Percentiles rank a stretch among this genome's conserved stretches.
phyloP scores from a whole-genome alignment of 768 basidiomycete genomes.

The Kwoniella sp. region DNA sequence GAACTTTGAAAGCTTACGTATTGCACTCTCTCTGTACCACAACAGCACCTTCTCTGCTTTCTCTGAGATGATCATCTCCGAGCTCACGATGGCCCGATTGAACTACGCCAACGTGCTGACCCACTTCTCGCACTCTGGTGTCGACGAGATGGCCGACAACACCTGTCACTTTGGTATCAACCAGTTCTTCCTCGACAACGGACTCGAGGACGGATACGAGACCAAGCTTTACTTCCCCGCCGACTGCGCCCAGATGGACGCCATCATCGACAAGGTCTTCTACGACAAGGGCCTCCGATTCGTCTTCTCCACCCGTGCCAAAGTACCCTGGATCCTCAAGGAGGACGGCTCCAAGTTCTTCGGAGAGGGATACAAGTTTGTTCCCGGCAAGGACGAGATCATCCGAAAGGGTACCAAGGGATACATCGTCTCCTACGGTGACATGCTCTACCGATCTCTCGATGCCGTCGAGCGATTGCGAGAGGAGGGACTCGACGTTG shows the following conservation, averaged over 20 bases:
- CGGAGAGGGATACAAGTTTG: constrained; percentile 70
- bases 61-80: constrained; percentile 86
- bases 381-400: constrained; percentile 81
- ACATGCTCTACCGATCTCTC: constrained; percentile 80
- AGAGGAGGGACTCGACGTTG: constrained; percentile 74
- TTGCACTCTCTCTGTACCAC: no score
- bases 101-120: constrained; percentile 84
- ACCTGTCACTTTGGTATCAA: constrained; percentile 70
- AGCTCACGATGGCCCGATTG: constrained; percentile 88
- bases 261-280: constrained; percentile 69
- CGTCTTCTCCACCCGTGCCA: constrained; percentile 84
- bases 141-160: constrained; percentile 60
- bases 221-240: constrained; percentile 87
- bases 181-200: constrained; percentile 83
- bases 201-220: constrained; percentile 70
- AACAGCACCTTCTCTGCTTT: constrained; percentile 79
- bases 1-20: no score
- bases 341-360: constrained; percentile 72
- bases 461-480: constrained; percentile 78
- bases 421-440: constrained; percentile 82
- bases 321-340: constrained; percentile 82
- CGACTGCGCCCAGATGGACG: constrained; percentile 60
- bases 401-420: constrained; percentile 76
- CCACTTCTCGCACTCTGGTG: constrained; percentile 86
- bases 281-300: constrained; percentile 81